Base-by-base conservation (phyloP, 768 basidiomycete genomes). In the Rhodosporidiobolus sp. region DNA sequence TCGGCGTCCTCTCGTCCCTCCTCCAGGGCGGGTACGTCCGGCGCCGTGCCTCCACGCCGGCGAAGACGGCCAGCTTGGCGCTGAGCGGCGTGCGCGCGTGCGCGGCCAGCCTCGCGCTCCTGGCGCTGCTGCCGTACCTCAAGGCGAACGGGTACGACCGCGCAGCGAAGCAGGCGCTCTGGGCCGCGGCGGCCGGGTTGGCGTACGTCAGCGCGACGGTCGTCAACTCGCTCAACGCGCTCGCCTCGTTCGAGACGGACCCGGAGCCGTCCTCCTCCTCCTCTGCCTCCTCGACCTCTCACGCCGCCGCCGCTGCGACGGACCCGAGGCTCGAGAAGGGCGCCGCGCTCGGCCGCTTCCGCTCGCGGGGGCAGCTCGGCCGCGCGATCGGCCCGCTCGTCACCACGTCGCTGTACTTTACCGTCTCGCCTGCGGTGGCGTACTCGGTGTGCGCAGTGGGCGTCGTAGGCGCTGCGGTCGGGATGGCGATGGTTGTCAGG, bases 171-270 rank as follows among this genome's bases (percentile, higher is more conserved):
- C 65, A 9, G 66, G 67, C 22, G 52, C 49, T 57, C 57, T 84
- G 82, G 71, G 84, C 81, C n/a, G 89, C 91, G 11, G 90, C 92
- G 1, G 85, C 90, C 9, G 90, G 89, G 78, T 85, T 97, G 82
- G 92, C 93, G 8, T 96, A 93, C 83, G 96, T 95, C 9, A 90
- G 89, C 72, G 94, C 95, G 9, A 96, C 93, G 1, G 94, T 96
- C 61, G 95, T 99, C 73, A 97, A 90, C 79, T 87, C 91, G 16
- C 84, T 99, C 75, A 99, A 93, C 49, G 88, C 94, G 34, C 87
- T 89, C 73, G 95, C 94, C 17, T 94, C 92, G 22, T 80, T 94
- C 75, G 92, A 94, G 81, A 94, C 92, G 74, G 91, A 95, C 78
- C 91, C 93, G 38, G 85, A 81, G 19, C 75, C 69, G 11, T 65